Conservation (phyloP, 306 rosid species). For the Vigna trinervia region DNA sequence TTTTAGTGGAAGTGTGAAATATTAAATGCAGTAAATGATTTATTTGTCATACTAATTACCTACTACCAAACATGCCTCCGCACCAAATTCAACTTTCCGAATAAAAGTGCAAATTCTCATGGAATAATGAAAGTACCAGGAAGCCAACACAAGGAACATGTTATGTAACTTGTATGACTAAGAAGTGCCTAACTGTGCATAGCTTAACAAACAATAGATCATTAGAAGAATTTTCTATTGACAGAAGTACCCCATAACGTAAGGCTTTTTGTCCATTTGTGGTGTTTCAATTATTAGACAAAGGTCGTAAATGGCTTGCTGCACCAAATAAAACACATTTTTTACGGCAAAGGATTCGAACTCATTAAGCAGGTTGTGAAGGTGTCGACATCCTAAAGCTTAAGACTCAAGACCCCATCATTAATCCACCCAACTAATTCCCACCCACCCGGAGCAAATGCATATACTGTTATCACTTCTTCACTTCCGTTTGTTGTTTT, state of each 20-base stretch:
- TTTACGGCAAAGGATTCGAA: background rate
- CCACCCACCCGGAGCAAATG: conserved; percentile 6
- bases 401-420: background rate
- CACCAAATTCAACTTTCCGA: background rate
- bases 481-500: background rate
- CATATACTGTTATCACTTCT: background rate
- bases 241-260: background rate
- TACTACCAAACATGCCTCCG: background rate
- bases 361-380: conserved; percentile 3
- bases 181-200: background rate
- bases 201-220: background rate
- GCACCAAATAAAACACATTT: background rate
- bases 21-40: background rate
- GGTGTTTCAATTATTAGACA: background rate
- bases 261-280: conserved; percentile 1
- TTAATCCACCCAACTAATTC: background rate
- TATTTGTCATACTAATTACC: background rate
- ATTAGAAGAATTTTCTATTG: background rate
- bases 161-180: background rate
- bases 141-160: background rate
- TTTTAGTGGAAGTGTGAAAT: background rate
- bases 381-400: conserved; percentile 20
- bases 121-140: background rate
- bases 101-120: background rate
- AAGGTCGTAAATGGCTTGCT: background rate